Evolutionary conservation across 2,329 filamentous ascomycete genomes (phyloP).

Genomic region (Calonectria fujianensis): DNA sequence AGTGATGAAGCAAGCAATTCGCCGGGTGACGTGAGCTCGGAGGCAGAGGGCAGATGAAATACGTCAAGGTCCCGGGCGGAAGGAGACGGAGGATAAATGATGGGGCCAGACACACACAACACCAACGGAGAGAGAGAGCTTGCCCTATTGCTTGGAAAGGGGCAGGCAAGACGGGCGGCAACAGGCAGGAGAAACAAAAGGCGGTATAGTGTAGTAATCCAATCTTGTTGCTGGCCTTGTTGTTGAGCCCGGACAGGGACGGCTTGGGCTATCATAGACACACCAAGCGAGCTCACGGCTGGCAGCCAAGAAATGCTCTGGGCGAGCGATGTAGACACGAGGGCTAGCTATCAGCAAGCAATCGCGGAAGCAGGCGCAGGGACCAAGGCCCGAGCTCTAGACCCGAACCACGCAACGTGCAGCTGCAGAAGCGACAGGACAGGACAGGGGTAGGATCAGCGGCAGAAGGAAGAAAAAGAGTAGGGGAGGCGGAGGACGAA

Average conservation of each 20-base stretch:
- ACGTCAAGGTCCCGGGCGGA: constrained; percentile 36
- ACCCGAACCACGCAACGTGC: constrained; percentile 20
- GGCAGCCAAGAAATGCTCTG: constrained; percentile 30
- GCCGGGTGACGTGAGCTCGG: constrained; percentile 18
- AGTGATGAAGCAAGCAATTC: constrained; percentile 20
- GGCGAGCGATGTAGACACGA: constrained; percentile 36
- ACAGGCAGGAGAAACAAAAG: constrained; percentile 11
- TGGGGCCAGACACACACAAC: neutral
- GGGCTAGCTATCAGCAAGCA: constrained; percentile 31
- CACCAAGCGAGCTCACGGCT: constrained; percentile 15
- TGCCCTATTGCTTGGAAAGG: neutral
- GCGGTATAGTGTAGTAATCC: constrained; percentile 21
- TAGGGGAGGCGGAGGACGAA: neutral
- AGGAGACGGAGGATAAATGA: constrained; percentile 28
- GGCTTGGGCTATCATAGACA: constrained; percentile 23
- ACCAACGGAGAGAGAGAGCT: neutral
- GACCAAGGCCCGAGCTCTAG: constrained; percentile 28
- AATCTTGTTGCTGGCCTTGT: constrained; percentile 11
- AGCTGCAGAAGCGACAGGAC: constrained; percentile 19
- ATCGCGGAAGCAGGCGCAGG: constrained; percentile 3
- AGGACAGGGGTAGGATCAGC: constrained; percentile 21
- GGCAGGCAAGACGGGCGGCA: constrained; percentile 4
- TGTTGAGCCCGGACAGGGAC: constrained; percentile 2
- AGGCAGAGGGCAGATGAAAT: constrained; percentile 31
- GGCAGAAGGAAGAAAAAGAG: constrained; percentile 6